Evolutionary conservation across 2,329 filamentous ascomycete genomes (phyloP).

Genomic region (Aspergillus neotritici): DNA sequence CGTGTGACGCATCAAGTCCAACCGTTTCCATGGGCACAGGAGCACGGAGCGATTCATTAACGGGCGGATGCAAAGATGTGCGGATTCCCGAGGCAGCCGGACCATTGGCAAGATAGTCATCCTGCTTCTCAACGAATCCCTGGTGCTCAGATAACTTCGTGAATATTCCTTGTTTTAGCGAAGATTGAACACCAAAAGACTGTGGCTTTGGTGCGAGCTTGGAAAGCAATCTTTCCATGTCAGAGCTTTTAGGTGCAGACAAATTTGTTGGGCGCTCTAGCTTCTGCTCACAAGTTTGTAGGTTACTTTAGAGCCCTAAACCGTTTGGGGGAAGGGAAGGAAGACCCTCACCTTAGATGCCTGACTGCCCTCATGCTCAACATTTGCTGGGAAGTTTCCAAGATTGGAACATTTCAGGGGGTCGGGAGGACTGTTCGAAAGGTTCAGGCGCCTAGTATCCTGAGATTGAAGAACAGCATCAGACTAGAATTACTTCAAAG

Average conservation of each 20-base stretch:
- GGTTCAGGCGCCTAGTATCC: slow-evolving; percentile 22
- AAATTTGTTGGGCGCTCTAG: slow-evolving; percentile 33
- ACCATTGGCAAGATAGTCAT: slow-evolving; percentile 41
- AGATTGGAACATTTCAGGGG: slow-evolving; percentile 31
- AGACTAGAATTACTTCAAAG: not conserved
- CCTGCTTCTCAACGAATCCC: slow-evolving; percentile 54
- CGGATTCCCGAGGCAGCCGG: slow-evolving; percentile 6
- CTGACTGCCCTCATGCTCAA: slow-evolving; percentile 20
- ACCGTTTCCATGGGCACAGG: slow-evolving; percentile 8
- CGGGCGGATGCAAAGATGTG: slow-evolving; percentile 11
- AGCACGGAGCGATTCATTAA: slow-evolving; percentile 11
- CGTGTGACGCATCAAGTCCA: slow-evolving; percentile 14
- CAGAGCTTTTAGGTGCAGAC: slow-evolving; percentile 27
- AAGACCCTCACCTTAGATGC: slow-evolving; percentile 34
- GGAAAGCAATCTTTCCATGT: slow-evolving; percentile 59
- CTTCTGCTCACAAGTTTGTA: slow-evolving; percentile 44
- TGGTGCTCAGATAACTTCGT: slow-evolving; percentile 70
- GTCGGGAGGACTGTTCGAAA: slow-evolving; percentile 24
- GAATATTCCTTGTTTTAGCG: slow-evolving; percentile 43
- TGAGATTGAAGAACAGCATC: slow-evolving; percentile 8
- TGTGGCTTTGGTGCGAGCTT: slow-evolving; percentile 37
- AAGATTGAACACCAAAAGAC: slow-evolving; percentile 9
- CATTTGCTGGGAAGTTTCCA: slow-evolving; percentile 26
- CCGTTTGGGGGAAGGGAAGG: not conserved
- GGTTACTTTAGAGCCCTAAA: slow-evolving; percentile 17